Evolutionary conservation across 2,329 filamentous ascomycete species (phyloP), one percentile per base, ranked within the genome.

Genomic region (Aspergillus hiratsukae): DNA sequence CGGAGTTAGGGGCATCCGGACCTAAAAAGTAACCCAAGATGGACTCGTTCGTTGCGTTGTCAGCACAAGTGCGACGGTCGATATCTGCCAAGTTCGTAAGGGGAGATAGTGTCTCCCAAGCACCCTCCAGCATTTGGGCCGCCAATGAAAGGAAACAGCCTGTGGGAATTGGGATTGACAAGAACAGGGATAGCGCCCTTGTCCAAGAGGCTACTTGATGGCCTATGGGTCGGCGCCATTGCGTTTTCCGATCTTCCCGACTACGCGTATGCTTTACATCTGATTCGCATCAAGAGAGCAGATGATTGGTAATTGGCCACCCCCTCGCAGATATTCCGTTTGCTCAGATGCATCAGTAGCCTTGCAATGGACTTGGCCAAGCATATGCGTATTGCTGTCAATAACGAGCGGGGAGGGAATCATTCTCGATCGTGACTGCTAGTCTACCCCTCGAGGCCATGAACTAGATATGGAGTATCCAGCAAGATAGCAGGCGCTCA

Each of bases 141-240:
- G 54, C 64, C 66, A 71, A 70, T 71, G 52, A 61, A 61, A 49
- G 51, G 58, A 65, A 49, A 58, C 52, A 65, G 55, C 51, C 58
- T 59, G 61, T 65, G 59, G 61, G 54, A 61, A 53, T 64, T 65
- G 59, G 61, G 54, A 61, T 54, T 64, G 58, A 60, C 58, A 55
- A 59, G 54, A 61, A 65, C 60, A 61, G 58, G 57, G 54, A 64
- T 64, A 64, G 64, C 62, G 64, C 53, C 56, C 53, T 55, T 53
- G 58, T 54, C 55, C 53, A 59, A 57, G 51, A 48, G 58, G 58
- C 57, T 63, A 65, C 60, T 65, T 17, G 43, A 25, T 46, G 21
- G 43, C 43, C 55, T 57, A 65, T 64, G 58, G 61, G 61, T 59
- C 60, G 58, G 58, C 62, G 63, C 59, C 59, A 67, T 65, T 52